A percentile compares a stretch with the other conserved stretches of the same genome.
Evolutionary conservation across 2,329 filamentous ascomycete genomes (phyloP).

Genomic region (Trichocomaceae sp.): DNA sequence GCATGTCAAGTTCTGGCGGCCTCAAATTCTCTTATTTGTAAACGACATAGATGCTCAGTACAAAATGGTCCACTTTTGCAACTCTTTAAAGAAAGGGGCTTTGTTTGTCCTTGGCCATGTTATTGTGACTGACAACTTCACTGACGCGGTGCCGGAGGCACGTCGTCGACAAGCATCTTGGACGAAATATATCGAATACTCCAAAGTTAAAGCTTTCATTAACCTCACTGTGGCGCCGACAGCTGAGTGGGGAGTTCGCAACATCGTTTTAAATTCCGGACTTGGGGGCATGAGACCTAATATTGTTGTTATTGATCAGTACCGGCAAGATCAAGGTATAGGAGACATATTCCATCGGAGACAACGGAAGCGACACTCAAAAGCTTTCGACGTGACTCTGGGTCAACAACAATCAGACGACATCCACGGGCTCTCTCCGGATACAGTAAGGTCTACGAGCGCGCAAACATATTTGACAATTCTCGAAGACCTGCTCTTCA

Average conservation of each 20-base stretch:
- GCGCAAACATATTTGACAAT: slow-evolving; percentile 73
- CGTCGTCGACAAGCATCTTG: slow-evolving; percentile 73
- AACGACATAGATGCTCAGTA: slow-evolving; percentile 77
- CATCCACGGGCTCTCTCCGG: background rate
- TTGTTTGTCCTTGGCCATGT: slow-evolving; percentile 82
- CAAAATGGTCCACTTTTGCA: slow-evolving; percentile 82
- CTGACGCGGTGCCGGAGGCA: slow-evolving; percentile 69
- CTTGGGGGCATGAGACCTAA: slow-evolving; percentile 85
- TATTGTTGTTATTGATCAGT: slow-evolving; percentile 73
- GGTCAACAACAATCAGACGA: slow-evolving; percentile 45
- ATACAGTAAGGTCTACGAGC: slow-evolving; percentile 59
- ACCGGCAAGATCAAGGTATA: slow-evolving; percentile 55
- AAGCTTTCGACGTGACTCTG: slow-evolving; percentile 18
- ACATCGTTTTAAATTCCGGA: slow-evolving; percentile 72
- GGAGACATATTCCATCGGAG: slow-evolving; percentile 50
- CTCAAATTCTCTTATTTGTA: slow-evolving; percentile 76
- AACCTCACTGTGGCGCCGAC: slow-evolving; percentile 77
- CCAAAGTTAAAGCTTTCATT: slow-evolving; percentile 81
- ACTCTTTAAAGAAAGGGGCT: slow-evolving; percentile 80
- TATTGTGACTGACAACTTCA: slow-evolving; percentile 78
- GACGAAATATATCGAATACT: slow-evolving; percentile 82
- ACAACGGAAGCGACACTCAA: slow-evolving; percentile 22
- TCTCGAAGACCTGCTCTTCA: slow-evolving; percentile 71
- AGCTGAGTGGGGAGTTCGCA: slow-evolving; percentile 77
- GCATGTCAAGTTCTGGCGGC: slow-evolving; percentile 90